phyloP scores from a whole-genome alignment of 257 asterid species.

The Haberlea rhodopensis region DNA sequence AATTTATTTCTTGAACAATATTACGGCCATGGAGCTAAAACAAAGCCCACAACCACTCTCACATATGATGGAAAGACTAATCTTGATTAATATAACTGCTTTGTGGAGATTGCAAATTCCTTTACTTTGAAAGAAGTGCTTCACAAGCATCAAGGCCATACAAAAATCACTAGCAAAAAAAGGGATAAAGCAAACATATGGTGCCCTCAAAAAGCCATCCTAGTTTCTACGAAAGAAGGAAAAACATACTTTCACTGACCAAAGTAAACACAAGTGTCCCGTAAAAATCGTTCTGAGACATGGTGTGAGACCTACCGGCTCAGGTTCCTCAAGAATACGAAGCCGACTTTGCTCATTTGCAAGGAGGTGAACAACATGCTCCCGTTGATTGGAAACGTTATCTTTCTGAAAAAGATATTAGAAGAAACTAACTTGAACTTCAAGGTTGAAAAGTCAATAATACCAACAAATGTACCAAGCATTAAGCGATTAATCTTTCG shows the following conservation, averaged over 20 bases:
- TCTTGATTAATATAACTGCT: no score
- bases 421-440: constrained; percentile 10
- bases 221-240: no score
- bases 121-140: neutral
- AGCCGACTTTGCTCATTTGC: constrained; percentile 93
- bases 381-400: constrained; percentile 91
- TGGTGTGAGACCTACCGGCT: constrained; percentile 61
- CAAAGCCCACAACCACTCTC: no score
- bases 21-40: no score
- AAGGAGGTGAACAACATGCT: constrained; percentile 85
- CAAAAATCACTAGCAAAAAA: no score
- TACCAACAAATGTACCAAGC: neutral
- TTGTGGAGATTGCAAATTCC: no score
- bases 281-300: constrained; percentile 13
- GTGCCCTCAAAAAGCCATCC: no score
- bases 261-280: constrained; percentile 1
- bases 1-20: no score
- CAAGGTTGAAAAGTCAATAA: constrained; percentile 16
- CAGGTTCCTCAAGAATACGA: constrained; percentile 73
- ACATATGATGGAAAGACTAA: no score
- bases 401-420: constrained; percentile 59
- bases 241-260: no score
- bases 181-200: no score
- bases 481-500: constrained; percentile 14
- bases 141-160: no score